Percentiles rank a stretch among this genome's conserved stretches.
Conservation (phyloP, 225 moss, liverwort and hornwort genomes). For the Bryum argenteum region DNA sequence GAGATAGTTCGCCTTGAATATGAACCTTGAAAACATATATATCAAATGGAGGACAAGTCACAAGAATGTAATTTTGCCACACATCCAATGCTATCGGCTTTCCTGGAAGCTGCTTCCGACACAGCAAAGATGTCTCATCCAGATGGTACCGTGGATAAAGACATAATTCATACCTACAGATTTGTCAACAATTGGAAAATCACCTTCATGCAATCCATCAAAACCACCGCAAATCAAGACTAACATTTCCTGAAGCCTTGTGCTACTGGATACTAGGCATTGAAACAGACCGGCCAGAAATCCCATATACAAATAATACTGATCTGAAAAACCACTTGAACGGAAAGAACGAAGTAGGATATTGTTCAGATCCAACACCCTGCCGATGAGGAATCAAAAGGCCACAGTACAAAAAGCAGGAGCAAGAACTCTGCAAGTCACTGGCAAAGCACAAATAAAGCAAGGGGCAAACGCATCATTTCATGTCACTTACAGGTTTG, state of each 20-base stretch:
- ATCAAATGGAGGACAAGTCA: conserved; percentile 96
- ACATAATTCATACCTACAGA: conserved; percentile 95
- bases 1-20: conserved; percentile 86
- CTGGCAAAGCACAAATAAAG: conserved; percentile 1
- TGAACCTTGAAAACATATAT: conserved; percentile 96
- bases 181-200: conserved; percentile 11
- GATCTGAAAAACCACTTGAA: background rate
- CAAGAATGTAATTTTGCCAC: conserved; percentile 98
- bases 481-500: conserved; percentile 73
- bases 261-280: background rate
- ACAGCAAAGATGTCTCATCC: conserved; percentile 90
- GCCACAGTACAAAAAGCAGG: conserved; percentile 22
- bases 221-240: conserved; percentile 17
- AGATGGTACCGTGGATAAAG: conserved; percentile 98
- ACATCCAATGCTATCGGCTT: conserved; percentile 96
- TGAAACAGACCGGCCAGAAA: conserved; percentile 3
- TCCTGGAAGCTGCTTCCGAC: conserved; percentile 90
- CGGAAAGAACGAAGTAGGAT: background rate
- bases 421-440: conserved; percentile 24
- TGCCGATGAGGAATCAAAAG: conserved; percentile 3
- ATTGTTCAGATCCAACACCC: background rate
- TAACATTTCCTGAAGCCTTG: background rate
- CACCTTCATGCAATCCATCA: conserved; percentile 17
- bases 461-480: conserved; percentile 17
- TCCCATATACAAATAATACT: background rate